Evolutionary conservation across 2,329 filamentous ascomycete genomes (phyloP), one percentile per base, ranked within the genome.

Genomic region (Colletotrichum scovillei): DNA sequence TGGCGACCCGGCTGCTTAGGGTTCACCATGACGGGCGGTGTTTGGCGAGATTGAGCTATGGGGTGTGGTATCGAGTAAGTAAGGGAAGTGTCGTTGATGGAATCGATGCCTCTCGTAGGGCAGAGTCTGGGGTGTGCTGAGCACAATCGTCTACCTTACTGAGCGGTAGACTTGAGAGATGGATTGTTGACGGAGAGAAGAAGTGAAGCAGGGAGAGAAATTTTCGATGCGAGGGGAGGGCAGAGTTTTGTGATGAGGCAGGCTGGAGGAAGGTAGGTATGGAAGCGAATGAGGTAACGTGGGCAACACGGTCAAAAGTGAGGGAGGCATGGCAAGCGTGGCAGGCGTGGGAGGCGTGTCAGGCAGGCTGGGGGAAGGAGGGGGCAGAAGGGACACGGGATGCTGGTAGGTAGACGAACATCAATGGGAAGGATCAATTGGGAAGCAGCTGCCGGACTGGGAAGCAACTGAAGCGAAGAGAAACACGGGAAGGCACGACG

Each of bases 1-100:
- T 81, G 82, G 76, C 84, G 85, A 7, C 75, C 75, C 32, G 71
- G 60, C 35, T 73, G 46, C 49, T 53, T 70, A 9, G 67, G 56
- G 26, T 26, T 57, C 46, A 30, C 32, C 71, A 73, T 73, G 67
- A 57, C 56, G 55, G 38, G 38, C 28, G 26, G n/a, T 22, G 19
- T 30, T 7, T 42, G n/a, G 16, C 5, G 12, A 1, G 24, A 22
- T 28, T 32, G 16, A n/a, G 32, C n/a, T 14, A 16, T 56, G 63
- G 32, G 24, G 5, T 26, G 4, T 5, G 5, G 7, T 14, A 5
- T 14, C 1, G 19, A 38, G 2, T 16, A 42, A 5, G 9, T 11
- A 32, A 22, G 22, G 59, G 9, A 9, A 11, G 42, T 19, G 7
- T 49, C 19, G 42, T 4, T 3, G 19, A 49, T 49, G 42, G 5